Conservation (phyloP, 768 basidiomycete species). For the Lentinula lateritia region DNA sequence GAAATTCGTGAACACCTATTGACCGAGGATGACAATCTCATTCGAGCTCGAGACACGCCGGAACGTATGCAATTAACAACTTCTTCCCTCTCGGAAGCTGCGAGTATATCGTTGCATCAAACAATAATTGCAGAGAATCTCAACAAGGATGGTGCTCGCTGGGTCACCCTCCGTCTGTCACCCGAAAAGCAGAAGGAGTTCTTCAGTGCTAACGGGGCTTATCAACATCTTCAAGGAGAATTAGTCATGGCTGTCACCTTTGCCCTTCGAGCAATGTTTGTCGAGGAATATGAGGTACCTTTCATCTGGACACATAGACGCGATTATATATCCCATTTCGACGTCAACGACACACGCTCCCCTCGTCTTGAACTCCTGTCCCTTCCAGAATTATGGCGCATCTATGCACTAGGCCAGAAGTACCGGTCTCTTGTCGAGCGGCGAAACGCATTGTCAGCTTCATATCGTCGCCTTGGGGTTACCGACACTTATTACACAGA, state of each 20-base stretch:
- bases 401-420: conserved; percentile 83
- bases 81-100: conserved; percentile 69
- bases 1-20: conserved; percentile 87
- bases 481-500: conserved; percentile 74
- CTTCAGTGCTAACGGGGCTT: conserved; percentile 60
- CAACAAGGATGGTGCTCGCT: conserved; percentile 67
- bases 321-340: conserved; percentile 85
- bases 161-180: conserved; percentile 84
- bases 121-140: conserved; percentile 70
- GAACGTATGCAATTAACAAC: conserved; percentile 93
- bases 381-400: conserved; percentile 84
- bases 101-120: conserved; percentile 55
- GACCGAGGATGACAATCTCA: conserved; percentile 90
- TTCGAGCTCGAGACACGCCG: conserved; percentile 85
- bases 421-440: conserved; percentile 84
- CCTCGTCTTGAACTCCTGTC: conserved; percentile 67
- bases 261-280: conserved; percentile 76
- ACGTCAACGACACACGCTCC: conserved; percentile 55
- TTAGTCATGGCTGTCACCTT: conserved; percentile 77
- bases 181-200: conserved; percentile 58
- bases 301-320: conserved; percentile 93
- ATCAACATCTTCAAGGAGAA: conserved; percentile 53
- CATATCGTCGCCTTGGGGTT: conserved; percentile 64
- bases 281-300: conserved; percentile 89
- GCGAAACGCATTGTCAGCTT: conserved; percentile 50